Evolutionary conservation across 441 rosid species (phyloP).

Genomic region (Arabidopsis lyrata): DNA sequence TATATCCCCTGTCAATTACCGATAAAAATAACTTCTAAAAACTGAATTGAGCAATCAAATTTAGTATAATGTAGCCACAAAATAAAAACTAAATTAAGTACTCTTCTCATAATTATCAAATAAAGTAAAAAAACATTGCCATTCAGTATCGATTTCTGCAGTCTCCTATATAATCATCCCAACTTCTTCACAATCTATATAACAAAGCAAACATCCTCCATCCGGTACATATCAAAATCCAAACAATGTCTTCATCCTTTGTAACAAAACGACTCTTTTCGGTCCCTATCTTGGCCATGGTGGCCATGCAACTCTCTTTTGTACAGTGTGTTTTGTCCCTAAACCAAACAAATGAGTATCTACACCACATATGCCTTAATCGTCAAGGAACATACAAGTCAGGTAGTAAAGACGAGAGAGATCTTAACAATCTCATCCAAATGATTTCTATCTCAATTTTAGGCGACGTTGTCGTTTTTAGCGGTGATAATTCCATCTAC

Average conservation of each 20-base stretch:
- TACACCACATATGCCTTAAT: constrained; percentile 4
- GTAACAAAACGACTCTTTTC: not conserved
- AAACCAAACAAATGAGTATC: constrained; percentile 6
- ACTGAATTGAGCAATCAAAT: not conserved
- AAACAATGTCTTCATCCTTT: not conserved
- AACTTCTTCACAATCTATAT: not conserved
- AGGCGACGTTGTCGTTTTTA: not conserved
- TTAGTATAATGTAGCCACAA: not conserved
- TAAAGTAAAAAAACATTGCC: not conserved
- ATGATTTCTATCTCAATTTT: not conserved
- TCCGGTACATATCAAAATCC: not conserved
- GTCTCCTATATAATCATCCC: not conserved
- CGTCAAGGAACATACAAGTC: constrained; percentile 3
- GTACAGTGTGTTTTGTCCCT: not conserved
- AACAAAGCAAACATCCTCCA: not conserved
- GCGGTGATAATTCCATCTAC: not conserved
- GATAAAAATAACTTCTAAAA: not conserved
- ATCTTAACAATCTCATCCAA: not conserved
- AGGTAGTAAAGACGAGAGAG: not conserved
- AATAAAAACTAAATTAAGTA: no score
- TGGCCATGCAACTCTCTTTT: constrained; percentile 7
- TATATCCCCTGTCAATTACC: not conserved
- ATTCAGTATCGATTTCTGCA: not conserved
- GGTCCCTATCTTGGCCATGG: not conserved
- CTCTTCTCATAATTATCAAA: not conserved